Evolutionary conservation across 257 asterid species (phyloP).

Genomic region (Solanum commersonii): DNA sequence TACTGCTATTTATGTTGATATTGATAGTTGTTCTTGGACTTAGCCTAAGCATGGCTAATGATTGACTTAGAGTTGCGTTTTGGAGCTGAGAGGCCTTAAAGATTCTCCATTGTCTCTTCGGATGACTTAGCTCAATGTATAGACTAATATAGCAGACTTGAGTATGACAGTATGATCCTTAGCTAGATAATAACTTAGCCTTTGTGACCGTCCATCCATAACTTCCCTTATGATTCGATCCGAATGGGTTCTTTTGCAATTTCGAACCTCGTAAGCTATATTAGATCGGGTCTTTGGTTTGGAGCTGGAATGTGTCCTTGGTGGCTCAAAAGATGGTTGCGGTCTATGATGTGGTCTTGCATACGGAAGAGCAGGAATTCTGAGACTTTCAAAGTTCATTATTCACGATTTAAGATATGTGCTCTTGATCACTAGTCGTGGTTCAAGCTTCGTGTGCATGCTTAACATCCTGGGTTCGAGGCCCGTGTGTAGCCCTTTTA

Average conservation of each 20-base stretch:
- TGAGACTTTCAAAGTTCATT: not conserved
- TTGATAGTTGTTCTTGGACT: not conserved
- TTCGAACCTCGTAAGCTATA: not conserved
- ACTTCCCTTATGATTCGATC: not conserved
- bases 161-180: not conserved
- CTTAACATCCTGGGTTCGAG: too few species aligned
- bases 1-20: not conserved
- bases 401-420: too few species aligned
- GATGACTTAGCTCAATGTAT: not conserved
- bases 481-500: too few species aligned
- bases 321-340: not conserved
- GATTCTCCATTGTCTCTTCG: not conserved
- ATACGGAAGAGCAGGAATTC: not conserved
- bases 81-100: not conserved
- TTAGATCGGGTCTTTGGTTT: not conserved
- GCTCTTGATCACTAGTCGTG: too few species aligned
- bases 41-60: not conserved
- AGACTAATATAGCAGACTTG: not conserved
- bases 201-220: not conserved
- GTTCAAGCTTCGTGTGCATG: too few species aligned
- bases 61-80: not conserved
- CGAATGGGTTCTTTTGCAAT: not conserved
- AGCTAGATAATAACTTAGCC: not conserved
- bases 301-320: not conserved
- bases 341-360: not conserved